These are phyloP conservation scores for Maudiozyma humilis DNA, from an alignment of 1,139 yeast species.

Conservation along the genomic window DNA sequence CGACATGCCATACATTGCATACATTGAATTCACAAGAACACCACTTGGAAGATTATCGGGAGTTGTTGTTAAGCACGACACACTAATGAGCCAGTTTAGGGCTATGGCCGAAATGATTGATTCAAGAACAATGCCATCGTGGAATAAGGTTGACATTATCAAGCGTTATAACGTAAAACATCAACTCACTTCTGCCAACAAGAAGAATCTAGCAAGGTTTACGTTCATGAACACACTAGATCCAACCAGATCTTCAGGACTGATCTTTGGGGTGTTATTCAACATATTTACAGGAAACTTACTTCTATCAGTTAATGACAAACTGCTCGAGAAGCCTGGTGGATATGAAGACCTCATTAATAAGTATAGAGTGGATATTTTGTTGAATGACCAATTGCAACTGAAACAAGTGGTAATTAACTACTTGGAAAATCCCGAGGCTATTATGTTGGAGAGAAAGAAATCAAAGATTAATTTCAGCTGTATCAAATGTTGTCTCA, in stretches of 20 bases:
- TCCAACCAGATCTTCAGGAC: constrained; percentile 78
- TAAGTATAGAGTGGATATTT: constrained; percentile 58
- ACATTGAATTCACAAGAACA: constrained; percentile 84
- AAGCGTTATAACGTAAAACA: constrained; percentile 33
- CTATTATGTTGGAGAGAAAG: constrained; percentile 66
- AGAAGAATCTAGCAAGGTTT: constrained; percentile 23
- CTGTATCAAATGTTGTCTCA: constrained; percentile 78
- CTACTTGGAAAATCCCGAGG: constrained; percentile 82
- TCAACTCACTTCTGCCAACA: constrained; percentile 6
- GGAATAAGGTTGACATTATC: constrained; percentile 31
- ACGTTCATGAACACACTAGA: constrained; percentile 68
- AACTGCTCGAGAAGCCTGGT: constrained; percentile 74
- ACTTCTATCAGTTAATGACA: constrained; percentile 71
- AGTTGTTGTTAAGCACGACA: constrained; percentile 83
- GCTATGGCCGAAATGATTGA: constrained; percentile 60
- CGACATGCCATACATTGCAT: constrained; percentile 74
- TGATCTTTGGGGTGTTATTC: constrained; percentile 71
- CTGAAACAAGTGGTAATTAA: constrained; percentile 87
- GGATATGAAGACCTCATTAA: constrained; percentile 77
- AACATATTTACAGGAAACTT: constrained; percentile 81
- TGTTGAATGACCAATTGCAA: constrained; percentile 84
- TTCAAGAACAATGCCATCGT: constrained; percentile 43
- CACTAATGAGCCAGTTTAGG: constrained; percentile 82
- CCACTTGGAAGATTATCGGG: constrained; percentile 91
- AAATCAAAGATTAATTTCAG: constrained; percentile 64